phyloP scores from a whole-genome alignment of 176 grass and related monocot species.

The Raddia distichophylla region DNA sequence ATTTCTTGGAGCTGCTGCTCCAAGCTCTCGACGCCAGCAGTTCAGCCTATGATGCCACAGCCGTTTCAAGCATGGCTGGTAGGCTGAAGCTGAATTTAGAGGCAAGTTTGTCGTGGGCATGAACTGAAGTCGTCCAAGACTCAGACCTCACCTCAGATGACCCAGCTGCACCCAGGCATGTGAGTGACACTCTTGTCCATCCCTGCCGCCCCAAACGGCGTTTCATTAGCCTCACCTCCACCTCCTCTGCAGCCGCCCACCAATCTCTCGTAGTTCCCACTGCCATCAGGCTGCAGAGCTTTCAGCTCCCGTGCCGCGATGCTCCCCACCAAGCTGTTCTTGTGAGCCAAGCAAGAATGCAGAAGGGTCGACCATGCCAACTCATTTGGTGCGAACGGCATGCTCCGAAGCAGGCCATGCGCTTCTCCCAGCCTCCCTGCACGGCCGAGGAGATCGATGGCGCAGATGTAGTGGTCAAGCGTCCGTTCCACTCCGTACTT shows the following conservation, averaged over 20 bases:
- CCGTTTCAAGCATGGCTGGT: background rate
- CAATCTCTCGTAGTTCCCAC: constrained; percentile 38
- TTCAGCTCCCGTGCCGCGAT: constrained; percentile 39
- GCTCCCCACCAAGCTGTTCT: constrained; percentile 32
- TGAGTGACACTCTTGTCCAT: background rate
- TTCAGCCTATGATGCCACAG: too few species aligned
- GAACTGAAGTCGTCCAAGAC: background rate
- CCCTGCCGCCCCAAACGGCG: background rate
- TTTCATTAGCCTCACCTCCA: background rate
- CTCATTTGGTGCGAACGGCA: constrained; percentile 34
- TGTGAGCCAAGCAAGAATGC: constrained; percentile 55
- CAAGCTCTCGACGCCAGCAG: too few species aligned
- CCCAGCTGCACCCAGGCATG: constrained; percentile 40
- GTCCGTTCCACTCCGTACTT: constrained; percentile 46
- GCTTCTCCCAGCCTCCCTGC: constrained; percentile 56
- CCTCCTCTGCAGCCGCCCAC: background rate
- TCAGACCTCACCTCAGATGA: constrained; percentile 40
- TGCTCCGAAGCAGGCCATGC: constrained; percentile 41
- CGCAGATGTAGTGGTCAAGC: constrained; percentile 49
- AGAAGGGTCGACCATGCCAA: constrained; percentile 59
- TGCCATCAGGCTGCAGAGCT: constrained; percentile 4
- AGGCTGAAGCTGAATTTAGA: constrained; percentile 2
- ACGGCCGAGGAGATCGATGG: constrained; percentile 53
- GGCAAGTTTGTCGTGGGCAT: background rate
- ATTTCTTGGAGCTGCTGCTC: too few species aligned